Percentiles rank a stretch among this genome's conserved stretches.
Evolutionary conservation across 2,329 filamentous ascomycete species (phyloP).

Genomic region (Aspergillus vadensis): DNA sequence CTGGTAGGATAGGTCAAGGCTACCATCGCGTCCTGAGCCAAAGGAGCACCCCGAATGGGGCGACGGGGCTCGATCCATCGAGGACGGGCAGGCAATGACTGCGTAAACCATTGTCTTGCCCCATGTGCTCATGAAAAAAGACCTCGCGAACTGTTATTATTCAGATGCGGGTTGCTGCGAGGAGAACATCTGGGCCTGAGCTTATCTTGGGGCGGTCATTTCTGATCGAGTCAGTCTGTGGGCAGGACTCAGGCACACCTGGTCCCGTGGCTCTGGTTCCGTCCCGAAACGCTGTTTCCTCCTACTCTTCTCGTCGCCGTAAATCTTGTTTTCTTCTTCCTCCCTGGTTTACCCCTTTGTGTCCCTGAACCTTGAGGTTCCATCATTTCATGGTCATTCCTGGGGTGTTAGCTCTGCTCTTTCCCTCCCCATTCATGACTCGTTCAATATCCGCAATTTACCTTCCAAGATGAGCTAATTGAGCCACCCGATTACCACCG

Average conservation of each 20-base stretch:
- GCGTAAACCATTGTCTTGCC: not conserved
- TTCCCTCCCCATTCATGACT: not conserved
- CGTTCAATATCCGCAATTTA: not conserved
- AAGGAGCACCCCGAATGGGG: not conserved
- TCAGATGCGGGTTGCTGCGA: not conserved
- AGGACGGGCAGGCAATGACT: not conserved
- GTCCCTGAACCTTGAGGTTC: not conserved
- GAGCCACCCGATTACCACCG: not conserved
- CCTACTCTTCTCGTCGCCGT: slow-evolving; percentile 8
- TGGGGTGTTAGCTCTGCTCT: not conserved
- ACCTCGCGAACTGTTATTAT: not conserved
- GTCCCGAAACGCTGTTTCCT: slow-evolving; percentile 21
- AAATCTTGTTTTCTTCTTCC: slow-evolving; percentile 2
- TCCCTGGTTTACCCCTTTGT: slow-evolving; percentile 1
- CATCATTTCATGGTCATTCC: not conserved
- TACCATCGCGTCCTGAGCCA: not conserved
- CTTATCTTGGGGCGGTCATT: slow-evolving; percentile 1
- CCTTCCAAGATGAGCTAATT: not conserved
- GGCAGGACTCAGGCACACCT: slow-evolving; percentile 13
- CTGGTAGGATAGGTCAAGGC: not conserved
- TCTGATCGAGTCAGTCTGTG: slow-evolving; percentile 1
- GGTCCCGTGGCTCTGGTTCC: slow-evolving; percentile 30
- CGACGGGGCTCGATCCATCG: not conserved
- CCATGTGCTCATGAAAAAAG: not conserved
- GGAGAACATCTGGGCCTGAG: not conserved